Percentiles rank a stretch among this genome's conserved stretches.
Conservation (phyloP, 1,284 basidiomycete species). For the Austroboletus novae-zelandiae region DNA sequence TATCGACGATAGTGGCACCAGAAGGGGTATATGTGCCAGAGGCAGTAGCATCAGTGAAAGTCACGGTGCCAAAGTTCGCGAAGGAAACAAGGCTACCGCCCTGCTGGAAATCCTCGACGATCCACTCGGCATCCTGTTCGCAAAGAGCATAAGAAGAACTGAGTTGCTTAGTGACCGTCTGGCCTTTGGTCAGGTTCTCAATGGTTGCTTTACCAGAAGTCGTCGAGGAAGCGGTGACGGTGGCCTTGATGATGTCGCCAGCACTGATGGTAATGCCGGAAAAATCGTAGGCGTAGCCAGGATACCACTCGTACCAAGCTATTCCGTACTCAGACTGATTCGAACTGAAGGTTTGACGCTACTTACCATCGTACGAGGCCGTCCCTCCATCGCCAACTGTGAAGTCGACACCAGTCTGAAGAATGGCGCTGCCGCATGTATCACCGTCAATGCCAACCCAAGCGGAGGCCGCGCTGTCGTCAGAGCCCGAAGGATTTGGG, state of each 20-base stretch:
- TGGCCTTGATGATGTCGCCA: neutral
- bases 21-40: neutral
- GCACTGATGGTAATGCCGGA: neutral
- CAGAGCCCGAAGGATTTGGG: neutral
- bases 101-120: conserved; percentile 20
- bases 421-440: neutral
- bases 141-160: conserved; percentile 4
- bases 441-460: neutral
- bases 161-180: conserved; percentile 5
- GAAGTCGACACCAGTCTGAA: neutral
- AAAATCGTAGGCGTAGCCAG: neutral
- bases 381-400: neutral
- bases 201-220: conserved; percentile 2
- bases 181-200: conserved; percentile 4
- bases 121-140: conserved; percentile 23
- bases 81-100: neutral
- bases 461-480: neutral
- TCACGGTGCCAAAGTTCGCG: neutral
- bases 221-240: neutral
- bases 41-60: neutral
- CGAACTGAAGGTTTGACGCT: neutral
- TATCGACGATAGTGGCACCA: neutral
- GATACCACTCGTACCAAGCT: neutral
- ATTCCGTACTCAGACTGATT: neutral
- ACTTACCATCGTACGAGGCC: neutral